Evolutionary conservation across 2,329 filamentous ascomycete genomes (phyloP).

Genomic region (Trichophyton schoenleinii): DNA sequence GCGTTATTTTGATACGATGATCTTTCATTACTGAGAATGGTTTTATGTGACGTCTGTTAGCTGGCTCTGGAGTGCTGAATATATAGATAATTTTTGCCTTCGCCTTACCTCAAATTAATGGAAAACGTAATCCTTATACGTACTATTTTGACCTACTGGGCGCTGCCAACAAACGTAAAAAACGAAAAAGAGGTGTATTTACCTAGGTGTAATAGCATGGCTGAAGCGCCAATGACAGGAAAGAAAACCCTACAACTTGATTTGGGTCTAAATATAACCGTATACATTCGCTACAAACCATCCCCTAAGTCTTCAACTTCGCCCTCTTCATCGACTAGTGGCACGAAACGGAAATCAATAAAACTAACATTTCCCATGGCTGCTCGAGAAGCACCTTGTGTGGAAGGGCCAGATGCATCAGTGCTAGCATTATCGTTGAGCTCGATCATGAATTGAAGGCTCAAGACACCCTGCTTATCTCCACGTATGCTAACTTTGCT

Average conservation of each 20-base stretch:
- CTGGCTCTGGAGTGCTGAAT: too few species aligned
- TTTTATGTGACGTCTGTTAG: too few species aligned
- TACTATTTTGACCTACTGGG: too few species aligned
- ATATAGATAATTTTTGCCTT: too few species aligned
- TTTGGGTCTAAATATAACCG: too few species aligned
- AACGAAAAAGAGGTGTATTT: too few species aligned
- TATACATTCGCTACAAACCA: not conserved
- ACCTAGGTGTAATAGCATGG: too few species aligned
- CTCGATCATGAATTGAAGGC: constrained; percentile 92
- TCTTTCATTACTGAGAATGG: not conserved
- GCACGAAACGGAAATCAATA: constrained; percentile 38
- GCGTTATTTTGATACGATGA: not conserved
- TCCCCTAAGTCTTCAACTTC: constrained; percentile 17
- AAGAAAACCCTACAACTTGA: not conserved
- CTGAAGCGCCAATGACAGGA: not conserved
- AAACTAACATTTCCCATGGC: constrained; percentile 29
- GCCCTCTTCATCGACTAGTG: constrained; percentile 32
- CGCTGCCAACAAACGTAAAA: too few species aligned
- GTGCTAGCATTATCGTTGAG: constrained; percentile 47
- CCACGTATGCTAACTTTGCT: constrained; percentile 85
- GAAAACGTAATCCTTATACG: too few species aligned
- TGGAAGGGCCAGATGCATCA: constrained; percentile 13
- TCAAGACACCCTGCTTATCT: constrained; percentile 80
- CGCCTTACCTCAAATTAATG: too few species aligned
- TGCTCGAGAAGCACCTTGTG: constrained; percentile 14